phyloP scores from a whole-genome alignment of 2,329 filamentous ascomycete genomes.

The Monosporascus sp. region DNA sequence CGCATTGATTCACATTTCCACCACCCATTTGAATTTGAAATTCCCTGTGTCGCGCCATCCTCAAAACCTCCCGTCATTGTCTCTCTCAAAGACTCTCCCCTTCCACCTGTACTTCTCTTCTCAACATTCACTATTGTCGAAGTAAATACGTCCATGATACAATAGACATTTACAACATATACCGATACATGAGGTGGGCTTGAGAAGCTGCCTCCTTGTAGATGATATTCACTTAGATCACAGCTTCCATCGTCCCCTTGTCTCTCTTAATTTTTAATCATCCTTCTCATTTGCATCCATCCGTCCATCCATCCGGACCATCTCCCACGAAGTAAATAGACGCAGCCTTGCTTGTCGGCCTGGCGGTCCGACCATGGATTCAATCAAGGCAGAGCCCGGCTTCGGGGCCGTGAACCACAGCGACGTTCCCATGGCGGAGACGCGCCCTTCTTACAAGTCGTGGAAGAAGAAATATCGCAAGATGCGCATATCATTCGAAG shows the following conservation, averaged over 20 bases:
- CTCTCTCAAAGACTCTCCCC: too few relatives aligned
- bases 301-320: not conserved
- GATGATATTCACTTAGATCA: not conserved
- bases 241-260: not conserved
- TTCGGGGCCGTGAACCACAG: slow-evolving; percentile 29
- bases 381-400: slow-evolving; percentile 24
- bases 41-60: too few relatives aligned
- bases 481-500: slow-evolving; percentile 75
- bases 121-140: too few relatives aligned
- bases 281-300: not conserved
- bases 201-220: too few relatives aligned
- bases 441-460: slow-evolving; percentile 56
- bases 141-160: too few relatives aligned
- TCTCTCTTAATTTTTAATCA: not conserved
- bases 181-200: too few relatives aligned
- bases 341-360: not conserved
- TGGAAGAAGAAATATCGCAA: slow-evolving; percentile 95
- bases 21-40: too few relatives aligned
- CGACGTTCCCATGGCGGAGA: slow-evolving; percentile 32
- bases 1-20: too few relatives aligned
- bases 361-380: slow-evolving; percentile 18
- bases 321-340: not conserved
- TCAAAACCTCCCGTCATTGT: too few relatives aligned
- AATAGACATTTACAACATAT: not conserved
- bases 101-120: too few relatives aligned